Evolutionary conservation across 2,329 filamentous ascomycete genomes (phyloP), one percentile per base, ranked within the genome.

Genomic region (Cadophora malorum): DNA sequence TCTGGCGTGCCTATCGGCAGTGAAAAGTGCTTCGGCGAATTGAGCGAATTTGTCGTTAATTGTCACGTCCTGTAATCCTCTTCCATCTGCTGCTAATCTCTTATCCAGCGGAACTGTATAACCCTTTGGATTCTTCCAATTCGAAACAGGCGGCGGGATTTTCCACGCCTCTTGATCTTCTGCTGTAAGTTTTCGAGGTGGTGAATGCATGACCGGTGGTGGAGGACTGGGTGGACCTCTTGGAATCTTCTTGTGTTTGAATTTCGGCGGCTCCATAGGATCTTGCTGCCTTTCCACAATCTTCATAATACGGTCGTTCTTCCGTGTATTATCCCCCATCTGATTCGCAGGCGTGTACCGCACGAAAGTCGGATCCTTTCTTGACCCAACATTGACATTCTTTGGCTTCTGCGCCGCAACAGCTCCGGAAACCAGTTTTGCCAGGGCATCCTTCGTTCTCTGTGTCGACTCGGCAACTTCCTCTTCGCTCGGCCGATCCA

Each of bases 51-150:
- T 98, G 83, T 99, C 96, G 81, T 97, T 98, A 81, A 99, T 98
- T 7, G 93, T 91, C 52, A 97, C 89, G 78, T 99, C 96, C 79
- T 97, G 94, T 70, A 99, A 79, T 0, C 93, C 93, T 75, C 96
- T 87, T 14, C 96, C 96, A 79, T 98, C 95, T 9, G 96, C 95
- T 21, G 96, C 96, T 74, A 99, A 82, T 77, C 96, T 90, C 83
- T 99, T 99, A 79, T 99, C 96, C 63, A 99, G 80, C 0, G 96
- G 93, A 0, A 99, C 93, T 0, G 96, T 99, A 78, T 97, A 99
- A 75, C 96, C 96, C 82, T 98, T 98, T 0, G 95, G 93, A 79
- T 99, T 99, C 86, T 99, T 99, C 96, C 96, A 99, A 80, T 98
- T 98, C 23, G 93, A 97, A 1, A 99, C 90, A 0, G 95, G 92